Percentiles rank a stretch among this genome's conserved stretches.
Evolutionary conservation across 805 yeast genomes (phyloP).

Genomic region (Maudiozyma pseudohumilis): DNA sequence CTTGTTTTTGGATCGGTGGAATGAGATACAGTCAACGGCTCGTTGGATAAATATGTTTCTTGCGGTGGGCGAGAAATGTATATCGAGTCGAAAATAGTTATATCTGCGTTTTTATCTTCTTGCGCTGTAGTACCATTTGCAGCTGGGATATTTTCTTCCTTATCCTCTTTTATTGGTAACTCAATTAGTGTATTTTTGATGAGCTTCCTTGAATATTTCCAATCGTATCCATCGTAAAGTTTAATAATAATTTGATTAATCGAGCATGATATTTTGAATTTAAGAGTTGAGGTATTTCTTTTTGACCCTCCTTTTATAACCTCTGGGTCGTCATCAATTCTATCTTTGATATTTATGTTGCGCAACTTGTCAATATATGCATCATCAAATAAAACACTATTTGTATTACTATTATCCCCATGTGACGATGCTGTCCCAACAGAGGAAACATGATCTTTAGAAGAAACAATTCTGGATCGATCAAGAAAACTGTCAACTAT

Average conservation of each 20-base stretch:
- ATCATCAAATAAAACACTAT: slow-evolving; percentile 1
- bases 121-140: not conserved
- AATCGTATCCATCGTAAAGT: slow-evolving; percentile 86
- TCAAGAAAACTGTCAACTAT: slow-evolving; percentile 15
- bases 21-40: too few species aligned
- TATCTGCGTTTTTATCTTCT: not conserved
- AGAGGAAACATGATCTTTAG: not conserved
- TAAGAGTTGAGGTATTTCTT: not conserved
- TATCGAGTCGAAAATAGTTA: slow-evolving; percentile 56
- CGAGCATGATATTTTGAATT: not conserved
- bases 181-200: slow-evolving; percentile 56
- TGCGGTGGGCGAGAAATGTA: slow-evolving; percentile 59
- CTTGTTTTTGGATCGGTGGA: too few species aligned
- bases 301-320: not conserved
- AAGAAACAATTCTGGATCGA: not conserved
- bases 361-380: slow-evolving; percentile 1
- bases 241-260: slow-evolving; percentile 32
- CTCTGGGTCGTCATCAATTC: not conserved
- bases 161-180: slow-evolving; percentile 22
- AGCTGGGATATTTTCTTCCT: not conserved
- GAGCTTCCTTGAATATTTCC: slow-evolving; percentile 65
- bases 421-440: not conserved
- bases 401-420: not conserved
- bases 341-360: not conserved
- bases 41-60: slow-evolving; percentile 30